Conservation (phyloP, 441 rosid species). For the Lepidium campestre region DNA sequence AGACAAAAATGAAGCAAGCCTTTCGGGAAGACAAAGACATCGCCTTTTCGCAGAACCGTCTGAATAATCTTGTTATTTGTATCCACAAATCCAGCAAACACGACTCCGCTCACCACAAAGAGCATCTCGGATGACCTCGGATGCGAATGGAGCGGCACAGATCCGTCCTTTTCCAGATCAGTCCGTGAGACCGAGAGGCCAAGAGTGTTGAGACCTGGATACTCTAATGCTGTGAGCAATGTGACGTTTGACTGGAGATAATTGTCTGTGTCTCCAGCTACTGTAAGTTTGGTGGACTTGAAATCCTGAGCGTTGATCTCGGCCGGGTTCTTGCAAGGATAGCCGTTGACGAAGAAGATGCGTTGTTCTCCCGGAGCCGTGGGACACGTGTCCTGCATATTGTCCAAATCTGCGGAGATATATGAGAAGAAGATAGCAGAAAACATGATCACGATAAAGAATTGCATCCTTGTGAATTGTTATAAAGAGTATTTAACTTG, state of each 20-base stretch:
- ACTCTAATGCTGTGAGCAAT: constrained; percentile 53
- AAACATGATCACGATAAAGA: constrained; percentile 20
- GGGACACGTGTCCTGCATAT: constrained; percentile 69
- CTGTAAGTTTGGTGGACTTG: constrained; percentile 45
- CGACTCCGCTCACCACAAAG: constrained; percentile 48
- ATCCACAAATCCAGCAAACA: constrained; percentile 67
- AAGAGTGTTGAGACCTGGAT: constrained; percentile 80
- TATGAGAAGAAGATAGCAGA: constrained; percentile 17
- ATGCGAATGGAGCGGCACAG: constrained; percentile 58
- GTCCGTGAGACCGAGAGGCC: constrained; percentile 70
- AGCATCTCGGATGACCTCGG: constrained; percentile 76
- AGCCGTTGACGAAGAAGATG: constrained; percentile 66
- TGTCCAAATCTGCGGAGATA: constrained; percentile 37
- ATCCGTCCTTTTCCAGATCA: constrained; percentile 55
- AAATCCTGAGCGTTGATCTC: constrained; percentile 54
- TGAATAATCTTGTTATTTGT: constrained; percentile 47
- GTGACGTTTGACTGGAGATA: constrained; percentile 38
- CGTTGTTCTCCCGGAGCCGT: constrained; percentile 29
- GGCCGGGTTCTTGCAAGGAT: constrained; percentile 67
- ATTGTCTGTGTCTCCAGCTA: constrained; percentile 58
- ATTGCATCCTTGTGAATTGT: constrained; percentile 32
- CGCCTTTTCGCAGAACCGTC: constrained; percentile 43
- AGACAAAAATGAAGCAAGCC: constrained; percentile 63
- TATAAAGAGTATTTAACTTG: constrained; percentile 4
- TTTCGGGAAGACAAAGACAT: constrained; percentile 61